A percentile compares a stretch with the other conserved stretches of the same genome.
These are phyloP conservation scores for Aspergillus brasiliensis DNA, from an alignment of 2,329 filamentous ascomycete species.

Conservation along the genomic window DNA sequence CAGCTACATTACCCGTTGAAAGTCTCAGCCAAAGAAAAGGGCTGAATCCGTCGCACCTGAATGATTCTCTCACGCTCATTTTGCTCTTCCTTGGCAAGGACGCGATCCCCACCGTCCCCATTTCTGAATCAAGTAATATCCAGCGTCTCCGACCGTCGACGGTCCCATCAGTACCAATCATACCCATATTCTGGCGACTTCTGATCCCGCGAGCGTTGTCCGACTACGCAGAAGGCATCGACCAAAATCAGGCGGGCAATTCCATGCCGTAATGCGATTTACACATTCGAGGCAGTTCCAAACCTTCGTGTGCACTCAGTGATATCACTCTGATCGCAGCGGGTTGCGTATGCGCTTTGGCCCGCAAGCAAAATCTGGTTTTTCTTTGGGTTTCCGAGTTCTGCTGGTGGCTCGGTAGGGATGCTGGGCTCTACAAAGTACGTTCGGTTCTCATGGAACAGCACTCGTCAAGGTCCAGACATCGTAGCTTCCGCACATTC, in stretches of 20 bases:
- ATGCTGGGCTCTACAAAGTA: neutral
- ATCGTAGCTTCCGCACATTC: neutral
- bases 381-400: neutral
- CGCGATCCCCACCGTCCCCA: neutral
- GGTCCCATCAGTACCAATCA: neutral
- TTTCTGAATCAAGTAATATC: conserved; percentile 3
- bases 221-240: neutral
- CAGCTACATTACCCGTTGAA: neutral
- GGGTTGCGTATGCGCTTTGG: conserved; percentile 4
- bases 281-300: neutral
- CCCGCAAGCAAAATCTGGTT: conserved; percentile 1
- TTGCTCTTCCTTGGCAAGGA: conserved; percentile 1
- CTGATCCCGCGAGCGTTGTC: neutral
- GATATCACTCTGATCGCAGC: conserved; percentile 5
- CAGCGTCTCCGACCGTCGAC: conserved; percentile 3
- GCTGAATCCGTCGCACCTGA: neutral
- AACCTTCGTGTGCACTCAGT: neutral
- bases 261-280: neutral
- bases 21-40: neutral
- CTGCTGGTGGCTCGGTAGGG: neutral
- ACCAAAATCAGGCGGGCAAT: neutral
- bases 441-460: neutral
- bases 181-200: neutral
- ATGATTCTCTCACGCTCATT: neutral
- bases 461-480: neutral